Evolutionary conservation across 2,329 filamentous ascomycete genomes (phyloP).

Genomic region (Beauveria scarabaeidicola): DNA sequence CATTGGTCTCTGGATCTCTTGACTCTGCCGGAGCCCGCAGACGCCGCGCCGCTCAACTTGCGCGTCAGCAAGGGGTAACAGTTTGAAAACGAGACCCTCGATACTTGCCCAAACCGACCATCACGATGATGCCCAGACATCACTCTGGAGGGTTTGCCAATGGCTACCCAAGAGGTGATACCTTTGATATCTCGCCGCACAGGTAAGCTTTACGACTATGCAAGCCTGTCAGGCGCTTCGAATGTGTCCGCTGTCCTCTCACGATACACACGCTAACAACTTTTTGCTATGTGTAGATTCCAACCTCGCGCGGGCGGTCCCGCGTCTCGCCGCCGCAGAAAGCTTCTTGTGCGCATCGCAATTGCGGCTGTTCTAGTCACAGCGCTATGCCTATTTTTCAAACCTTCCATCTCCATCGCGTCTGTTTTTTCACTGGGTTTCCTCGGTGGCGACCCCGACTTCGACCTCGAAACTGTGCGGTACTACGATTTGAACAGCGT

Average conservation of each 20-base stretch:
- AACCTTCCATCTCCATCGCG: slow-evolving; percentile 54
- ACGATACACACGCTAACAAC: background rate
- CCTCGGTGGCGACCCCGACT: slow-evolving; percentile 56
- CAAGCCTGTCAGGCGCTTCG: background rate
- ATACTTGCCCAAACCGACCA: slow-evolving; percentile 16
- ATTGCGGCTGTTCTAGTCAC: slow-evolving; percentile 49
- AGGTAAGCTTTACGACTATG: slow-evolving; percentile 48
- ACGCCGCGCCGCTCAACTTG: slow-evolving; percentile 4
- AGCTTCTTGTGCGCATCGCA: slow-evolving; percentile 61
- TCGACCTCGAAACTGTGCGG: slow-evolving; percentile 86
- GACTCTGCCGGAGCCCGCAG: background rate
- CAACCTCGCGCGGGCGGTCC: slow-evolving; percentile 71
- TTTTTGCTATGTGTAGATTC: slow-evolving; percentile 50
- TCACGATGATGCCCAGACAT: slow-evolving; percentile 80
- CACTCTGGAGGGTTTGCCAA: slow-evolving; percentile 67
- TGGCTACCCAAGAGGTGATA: slow-evolving; percentile 69
- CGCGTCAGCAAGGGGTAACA: slow-evolving; percentile 11
- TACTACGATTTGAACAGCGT: slow-evolving; percentile 95
- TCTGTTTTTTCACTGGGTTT: slow-evolving; percentile 62
- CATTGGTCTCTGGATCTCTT: background rate
- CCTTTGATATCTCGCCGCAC: slow-evolving; percentile 83
- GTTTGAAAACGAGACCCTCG: background rate
- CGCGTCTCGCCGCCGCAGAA: slow-evolving; percentile 63
- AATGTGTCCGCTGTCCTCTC: background rate
- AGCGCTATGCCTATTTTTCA: slow-evolving; percentile 66